Evolutionary conservation across 75 land plant species (phyloP), one percentile per base, ranked within the genome.

Genomic region (Isoetes taiwanensis): DNA sequence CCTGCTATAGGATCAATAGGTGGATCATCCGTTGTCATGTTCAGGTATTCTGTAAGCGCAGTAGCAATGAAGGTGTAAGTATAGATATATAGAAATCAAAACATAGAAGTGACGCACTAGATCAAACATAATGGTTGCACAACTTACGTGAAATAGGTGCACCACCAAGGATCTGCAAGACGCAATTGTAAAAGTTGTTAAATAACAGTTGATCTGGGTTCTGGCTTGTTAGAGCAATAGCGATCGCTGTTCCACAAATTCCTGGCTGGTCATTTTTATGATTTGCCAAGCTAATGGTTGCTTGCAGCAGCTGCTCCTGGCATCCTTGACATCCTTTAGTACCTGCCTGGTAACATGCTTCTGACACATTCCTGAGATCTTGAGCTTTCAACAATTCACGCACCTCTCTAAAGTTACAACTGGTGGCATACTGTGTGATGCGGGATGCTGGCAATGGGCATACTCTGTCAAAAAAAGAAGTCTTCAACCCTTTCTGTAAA

Each of bases 401-500:
- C n/a, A 46, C 25, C 50, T 46, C 5, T 6, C 50, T 23, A 46
- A 46, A 46, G 50, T 46, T 46, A 46, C 50, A 46, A n/a, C n/a
- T 12, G 26, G 46, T 23, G 58, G 64, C 12, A 32, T 70, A 61
- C 32, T 64, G 59, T 8, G 79, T 29, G 3, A 61, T 61, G 20
- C 63, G 21, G 2, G 54, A 24, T n/a, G 63, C 28, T 8, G 72
- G 52, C 63, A 76, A 25, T 41, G 41, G 66, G 62, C 66, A 61
- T 39, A 20, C 56, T 24, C 39, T 28, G 27, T 42, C 17, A 50
- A 56, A 57, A 37, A 65, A 30, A 65, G 24, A 80, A 17, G 6
- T 76, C 38, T 19, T 39, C 63, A 17, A 76, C 75, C 35, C 56
- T 28, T 16, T 79, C 83, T 6, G 76, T 41, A 2, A 80, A 20